These are phyloP conservation scores for Wallacemonas sp. DNA, from an alignment of 208 protist genomes.

Conservation along the genomic window DNA sequence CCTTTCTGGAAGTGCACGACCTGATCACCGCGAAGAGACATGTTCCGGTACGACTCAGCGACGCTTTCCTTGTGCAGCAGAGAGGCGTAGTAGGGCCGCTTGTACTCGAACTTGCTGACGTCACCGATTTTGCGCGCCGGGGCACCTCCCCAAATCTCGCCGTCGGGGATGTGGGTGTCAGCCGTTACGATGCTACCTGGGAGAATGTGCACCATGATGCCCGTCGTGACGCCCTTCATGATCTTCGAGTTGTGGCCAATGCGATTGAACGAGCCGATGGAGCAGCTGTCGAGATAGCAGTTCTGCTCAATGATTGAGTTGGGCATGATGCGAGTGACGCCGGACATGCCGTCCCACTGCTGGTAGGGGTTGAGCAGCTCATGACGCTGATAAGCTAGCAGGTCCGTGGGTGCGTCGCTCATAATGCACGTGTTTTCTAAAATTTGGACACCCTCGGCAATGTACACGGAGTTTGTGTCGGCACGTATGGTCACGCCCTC, in stretches of 20 bases:
- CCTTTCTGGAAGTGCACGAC: constrained; percentile 75
- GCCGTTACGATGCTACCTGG: constrained; percentile 80
- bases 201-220: constrained; percentile 87
- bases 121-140: constrained; percentile 78
- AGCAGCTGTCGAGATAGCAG: constrained; percentile 88
- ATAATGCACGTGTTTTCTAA: constrained; percentile 89
- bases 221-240: constrained; percentile 89
- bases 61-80: constrained; percentile 74
- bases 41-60: constrained; percentile 75
- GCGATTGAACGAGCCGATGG: constrained; percentile 85
- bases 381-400: constrained; percentile 82
- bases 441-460: constrained; percentile 82
- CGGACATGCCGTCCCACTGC: constrained; percentile 86
- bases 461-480: constrained; percentile 87
- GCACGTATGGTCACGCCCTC: constrained; percentile 83
- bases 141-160: constrained; percentile 87
- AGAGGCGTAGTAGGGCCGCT: constrained; percentile 79
- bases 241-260: constrained; percentile 89
- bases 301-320: constrained; percentile 87
- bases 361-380: constrained; percentile 89
- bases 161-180: constrained; percentile 82
- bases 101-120: constrained; percentile 89
- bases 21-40: constrained; percentile 89
- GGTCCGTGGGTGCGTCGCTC: constrained; percentile 77
- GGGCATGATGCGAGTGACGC: constrained; percentile 72